A percentile compares a stretch with the other conserved stretches of the same genome.
phyloP scores from a whole-genome alignment of 2,329 filamentous ascomycete species.

The Alternaria alternata region DNA sequence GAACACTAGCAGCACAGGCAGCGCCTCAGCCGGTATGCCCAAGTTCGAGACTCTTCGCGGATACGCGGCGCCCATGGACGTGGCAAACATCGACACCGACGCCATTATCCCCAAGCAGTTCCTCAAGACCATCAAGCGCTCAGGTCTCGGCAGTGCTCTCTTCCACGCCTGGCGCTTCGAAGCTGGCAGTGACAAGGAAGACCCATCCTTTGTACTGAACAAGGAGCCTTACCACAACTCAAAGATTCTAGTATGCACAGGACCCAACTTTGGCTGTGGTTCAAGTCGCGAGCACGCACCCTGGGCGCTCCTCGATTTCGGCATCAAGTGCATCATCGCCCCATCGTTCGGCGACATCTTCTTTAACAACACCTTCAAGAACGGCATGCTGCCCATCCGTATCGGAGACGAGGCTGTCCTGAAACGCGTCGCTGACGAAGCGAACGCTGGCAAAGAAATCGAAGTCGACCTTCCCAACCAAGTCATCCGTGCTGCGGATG shows the following conservation, averaged over 20 bases:
- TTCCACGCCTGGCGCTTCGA: conserved; percentile 84
- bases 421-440: conserved; percentile 76
- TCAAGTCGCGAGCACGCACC: conserved; percentile 93
- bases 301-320: conserved; percentile 96
- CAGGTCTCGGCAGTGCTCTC: conserved; percentile 85
- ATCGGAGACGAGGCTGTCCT: conserved; percentile 74
- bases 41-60: conserved; percentile 87
- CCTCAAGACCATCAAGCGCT: conserved; percentile 98
- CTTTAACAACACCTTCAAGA: conserved; percentile 99
- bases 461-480: conserved; percentile 91
- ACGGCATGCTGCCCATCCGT: conserved; percentile 92
- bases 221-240: conserved; percentile 81
- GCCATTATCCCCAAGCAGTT: conserved; percentile 99
- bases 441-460: conserved; percentile 79
- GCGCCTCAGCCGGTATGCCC: conserved; percentile 70
- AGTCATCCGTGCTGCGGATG: conserved; percentile 77
- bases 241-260: conserved; percentile 92
- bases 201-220: conserved; percentile 87
- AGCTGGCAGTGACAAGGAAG: conserved; percentile 72
- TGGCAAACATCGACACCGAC: conserved; percentile 95
- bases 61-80: conserved; percentile 85
- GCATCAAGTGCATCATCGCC: conserved; percentile 92
- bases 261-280: conserved; percentile 94
- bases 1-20: conserved; percentile 54
- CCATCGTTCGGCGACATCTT: conserved; percentile 92